Percentiles rank a stretch among this genome's conserved stretches.
Evolutionary conservation across 2,329 filamentous ascomycete species (phyloP).

Genomic region (Cryphonectria parasitica): DNA sequence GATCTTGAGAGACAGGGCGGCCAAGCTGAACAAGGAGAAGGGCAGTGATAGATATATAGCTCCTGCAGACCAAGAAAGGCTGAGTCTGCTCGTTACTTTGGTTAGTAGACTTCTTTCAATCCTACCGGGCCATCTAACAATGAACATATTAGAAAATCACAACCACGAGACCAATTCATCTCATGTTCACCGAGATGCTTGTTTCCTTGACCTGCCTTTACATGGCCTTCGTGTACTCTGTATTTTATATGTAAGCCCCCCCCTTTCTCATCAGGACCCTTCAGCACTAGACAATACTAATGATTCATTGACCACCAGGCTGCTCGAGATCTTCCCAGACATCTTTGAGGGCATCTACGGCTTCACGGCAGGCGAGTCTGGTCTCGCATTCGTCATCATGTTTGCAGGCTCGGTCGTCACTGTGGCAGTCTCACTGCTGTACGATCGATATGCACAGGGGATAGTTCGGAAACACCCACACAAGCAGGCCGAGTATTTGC

Average conservation of each 20-base stretch:
- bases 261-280: not conserved
- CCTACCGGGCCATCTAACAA: not conserved
- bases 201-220: conserved; percentile 38
- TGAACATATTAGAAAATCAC: conserved; percentile 33
- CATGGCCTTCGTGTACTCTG: conserved; percentile 39
- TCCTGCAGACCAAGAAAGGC: conserved; percentile 31
- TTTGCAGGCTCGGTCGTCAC: conserved; percentile 35
- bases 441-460: conserved; percentile 31
- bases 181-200: conserved; percentile 39
- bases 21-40: conserved; percentile 33
- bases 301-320: conserved; percentile 29
- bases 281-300: not conserved
- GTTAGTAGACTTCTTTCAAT: conserved; percentile 25
- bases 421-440: conserved; percentile 31
- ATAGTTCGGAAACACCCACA: conserved; percentile 31
- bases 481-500: conserved; percentile 36
- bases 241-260: conserved; percentile 37
- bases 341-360: conserved; percentile 38
- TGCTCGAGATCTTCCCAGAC: conserved; percentile 33
- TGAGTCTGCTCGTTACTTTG: conserved; percentile 29
- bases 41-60: conserved; percentile 29
- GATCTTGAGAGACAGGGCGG: conserved; percentile 33
- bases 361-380: conserved; percentile 36
- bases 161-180: conserved; percentile 36
- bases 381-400: conserved; percentile 34